A percentile compares a stretch with the other conserved stretches of the same genome.
phyloP scores from a whole-genome alignment of 2,329 filamentous ascomycete genomes.

The Alternaria gansuensis region DNA sequence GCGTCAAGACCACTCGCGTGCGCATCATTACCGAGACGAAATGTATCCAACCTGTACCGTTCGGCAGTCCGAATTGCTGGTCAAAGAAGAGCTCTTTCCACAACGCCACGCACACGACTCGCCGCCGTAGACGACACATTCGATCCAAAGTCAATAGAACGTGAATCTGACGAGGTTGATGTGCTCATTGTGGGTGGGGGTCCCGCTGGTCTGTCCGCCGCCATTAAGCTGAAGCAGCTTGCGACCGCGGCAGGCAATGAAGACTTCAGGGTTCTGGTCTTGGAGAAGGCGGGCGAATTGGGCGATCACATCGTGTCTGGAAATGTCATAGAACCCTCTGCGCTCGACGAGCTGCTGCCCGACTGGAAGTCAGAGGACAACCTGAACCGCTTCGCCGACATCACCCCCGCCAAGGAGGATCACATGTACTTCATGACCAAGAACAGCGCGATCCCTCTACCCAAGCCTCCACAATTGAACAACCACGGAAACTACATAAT shows the following conservation, averaged over 20 bases:
- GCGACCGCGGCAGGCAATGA: slow-evolving; percentile 95
- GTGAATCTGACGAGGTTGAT: slow-evolving; percentile 92
- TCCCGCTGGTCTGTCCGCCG: slow-evolving; percentile 90
- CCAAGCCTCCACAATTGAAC: slow-evolving; percentile 94
- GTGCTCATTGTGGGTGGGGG: slow-evolving; percentile 96
- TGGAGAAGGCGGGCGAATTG: slow-evolving; percentile 95
- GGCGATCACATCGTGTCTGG: slow-evolving; percentile 96
- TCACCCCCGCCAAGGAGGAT: slow-evolving; percentile 83
- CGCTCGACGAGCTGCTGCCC: slow-evolving; percentile 88
- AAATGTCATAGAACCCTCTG: slow-evolving; percentile 89
- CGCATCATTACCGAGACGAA: slow-evolving; percentile 27
- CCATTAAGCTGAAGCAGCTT: slow-evolving; percentile 93
- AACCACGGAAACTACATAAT: slow-evolving; percentile 99
- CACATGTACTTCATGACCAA: slow-evolving; percentile 95
- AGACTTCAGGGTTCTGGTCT: slow-evolving; percentile 88
- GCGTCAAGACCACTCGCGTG: slow-evolving; percentile 33
- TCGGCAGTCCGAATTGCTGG: slow-evolving; percentile 51
- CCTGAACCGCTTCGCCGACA: slow-evolving; percentile 83
- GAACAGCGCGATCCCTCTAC: slow-evolving; percentile 78
- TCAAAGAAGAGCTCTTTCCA: slow-evolving; percentile 50
- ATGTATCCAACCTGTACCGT: slow-evolving; percentile 34
- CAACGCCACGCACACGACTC: slow-evolving; percentile 43
- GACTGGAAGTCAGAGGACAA: slow-evolving; percentile 94
- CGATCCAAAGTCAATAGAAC: slow-evolving; percentile 69
- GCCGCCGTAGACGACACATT: slow-evolving; percentile 54